Percentiles rank a stretch among this genome's conserved stretches.
Conservation (phyloP, 1,284 basidiomycete genomes). For the Trichosporon ovoides region DNA sequence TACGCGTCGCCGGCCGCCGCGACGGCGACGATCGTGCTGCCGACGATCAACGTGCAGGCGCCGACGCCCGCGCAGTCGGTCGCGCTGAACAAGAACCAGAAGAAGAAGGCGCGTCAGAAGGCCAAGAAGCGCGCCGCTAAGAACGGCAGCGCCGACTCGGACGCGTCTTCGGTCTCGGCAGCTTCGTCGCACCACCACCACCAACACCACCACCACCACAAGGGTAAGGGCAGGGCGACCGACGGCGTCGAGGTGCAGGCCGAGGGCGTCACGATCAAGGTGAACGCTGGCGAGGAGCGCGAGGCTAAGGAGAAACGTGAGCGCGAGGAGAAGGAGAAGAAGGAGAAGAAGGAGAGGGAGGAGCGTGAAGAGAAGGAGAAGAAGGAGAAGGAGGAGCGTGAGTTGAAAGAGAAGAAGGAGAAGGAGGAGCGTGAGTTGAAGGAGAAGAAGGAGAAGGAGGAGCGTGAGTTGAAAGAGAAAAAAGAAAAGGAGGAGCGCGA, state of each 20-base stretch:
- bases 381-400: background rate
- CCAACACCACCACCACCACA: background rate
- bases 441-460: conserved; percentile 1
- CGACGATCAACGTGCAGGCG: background rate
- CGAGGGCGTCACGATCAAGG: background rate
- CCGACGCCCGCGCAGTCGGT: background rate
- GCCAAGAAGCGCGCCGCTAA: background rate
- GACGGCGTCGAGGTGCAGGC: conserved; percentile 1
- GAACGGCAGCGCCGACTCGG: background rate
- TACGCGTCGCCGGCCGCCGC: background rate
- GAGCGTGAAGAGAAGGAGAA: background rate
- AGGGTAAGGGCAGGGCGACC: background rate
- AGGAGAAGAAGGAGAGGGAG: conserved; percentile 1
- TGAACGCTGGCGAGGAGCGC: conserved; percentile 1
- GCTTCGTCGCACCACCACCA: background rate
- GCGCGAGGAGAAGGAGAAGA: background rate
- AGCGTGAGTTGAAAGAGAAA: background rate
- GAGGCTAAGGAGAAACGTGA: background rate
- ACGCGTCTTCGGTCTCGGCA: background rate
- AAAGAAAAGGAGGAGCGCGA: background rate
- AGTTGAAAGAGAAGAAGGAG: conserved; percentile 3
- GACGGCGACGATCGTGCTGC: background rate
- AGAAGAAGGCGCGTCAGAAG: conserved; percentile 3
- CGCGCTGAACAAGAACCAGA: background rate
- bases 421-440: background rate